A percentile compares a stretch with the other conserved stretches of the same genome.
phyloP scores from a whole-genome alignment of 1,139 yeast genomes.

The Fermentozyma sake region DNA sequence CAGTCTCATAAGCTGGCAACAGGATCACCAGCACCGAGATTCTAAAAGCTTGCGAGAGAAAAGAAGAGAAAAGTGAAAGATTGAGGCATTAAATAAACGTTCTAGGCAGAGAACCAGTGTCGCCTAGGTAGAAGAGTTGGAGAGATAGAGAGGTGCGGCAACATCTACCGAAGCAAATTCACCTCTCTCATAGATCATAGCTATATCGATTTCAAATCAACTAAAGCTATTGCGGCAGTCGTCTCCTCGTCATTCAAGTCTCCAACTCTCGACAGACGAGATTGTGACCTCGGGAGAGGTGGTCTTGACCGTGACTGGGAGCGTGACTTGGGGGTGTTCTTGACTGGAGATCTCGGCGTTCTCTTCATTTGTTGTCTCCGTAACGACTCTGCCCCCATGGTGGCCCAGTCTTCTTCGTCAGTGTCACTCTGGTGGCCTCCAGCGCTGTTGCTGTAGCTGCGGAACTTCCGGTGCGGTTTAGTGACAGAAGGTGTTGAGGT shows the following conservation, averaged over 20 bases:
- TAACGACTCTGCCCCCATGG: slow-evolving; percentile 71
- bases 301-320: slow-evolving; percentile 5
- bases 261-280: slow-evolving; percentile 4
- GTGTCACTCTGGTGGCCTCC: slow-evolving; percentile 43
- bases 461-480: slow-evolving; percentile 5
- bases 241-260: slow-evolving; percentile 37
- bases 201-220: slow-evolving; percentile 48
- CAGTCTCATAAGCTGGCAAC: no score
- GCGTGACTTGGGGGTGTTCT: slow-evolving; percentile 1
- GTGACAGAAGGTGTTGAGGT: slow-evolving; percentile 11
- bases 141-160: no score
- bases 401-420: slow-evolving; percentile 94
- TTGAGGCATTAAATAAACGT: no score
- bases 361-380: slow-evolving; percentile 23
- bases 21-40: no score
- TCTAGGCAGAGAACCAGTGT: no score
- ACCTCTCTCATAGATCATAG: no score
- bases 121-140: no score
- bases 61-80: no score
- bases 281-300: no score
- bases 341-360: slow-evolving; percentile 8
- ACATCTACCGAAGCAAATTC: slow-evolving; percentile 4
- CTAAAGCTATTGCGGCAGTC: slow-evolving; percentile 60
- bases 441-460: no score
- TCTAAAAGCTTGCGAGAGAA: no score